A percentile compares a stretch with the other conserved stretches of the same genome.
phyloP scores from a whole-genome alignment of 1,284 basidiomycete genomes.

The Leccinum griseonigrum region DNA sequence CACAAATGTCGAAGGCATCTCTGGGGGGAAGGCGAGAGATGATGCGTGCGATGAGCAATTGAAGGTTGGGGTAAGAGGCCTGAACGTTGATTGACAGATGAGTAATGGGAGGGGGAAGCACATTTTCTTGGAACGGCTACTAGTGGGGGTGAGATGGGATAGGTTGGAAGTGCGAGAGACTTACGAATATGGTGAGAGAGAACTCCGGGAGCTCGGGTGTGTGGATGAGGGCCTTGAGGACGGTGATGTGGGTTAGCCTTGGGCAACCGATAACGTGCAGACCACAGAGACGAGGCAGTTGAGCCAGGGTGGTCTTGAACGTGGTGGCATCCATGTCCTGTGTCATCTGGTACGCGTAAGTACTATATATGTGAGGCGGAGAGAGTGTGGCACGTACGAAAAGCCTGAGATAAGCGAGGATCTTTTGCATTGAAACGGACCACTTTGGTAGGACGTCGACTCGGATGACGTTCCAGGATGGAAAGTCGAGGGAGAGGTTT shows the following conservation, averaged over 20 bases:
- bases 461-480: constrained; percentile 55
- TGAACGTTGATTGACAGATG: constrained; percentile 56
- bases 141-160: constrained; percentile 27
- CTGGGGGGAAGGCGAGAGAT: constrained; percentile 19
- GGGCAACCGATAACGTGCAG: constrained; percentile 61
- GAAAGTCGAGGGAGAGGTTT: constrained; percentile 49
- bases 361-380: neutral
- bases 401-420: constrained; percentile 52
- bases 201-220: constrained; percentile 57
- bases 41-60: constrained; percentile 16
- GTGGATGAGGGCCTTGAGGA: constrained; percentile 45
- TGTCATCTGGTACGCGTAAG: constrained; percentile 34
- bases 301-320: constrained; percentile 44
- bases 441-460: constrained; percentile 53
- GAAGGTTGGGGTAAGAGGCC: constrained; percentile 20
- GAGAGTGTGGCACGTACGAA: constrained; percentile 44
- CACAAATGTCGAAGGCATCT: constrained; percentile 26
- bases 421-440: constrained; percentile 39
- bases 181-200: constrained; percentile 55
- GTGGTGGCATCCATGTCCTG: constrained; percentile 50
- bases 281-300: constrained; percentile 50
- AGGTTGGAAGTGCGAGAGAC: constrained; percentile 15
- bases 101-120: constrained; percentile 37
- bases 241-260: constrained; percentile 47
- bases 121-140: constrained; percentile 28